Evolutionary conservation across 2,329 filamentous ascomycete species (phyloP).

Genomic region (Penicillium sp.): DNA sequence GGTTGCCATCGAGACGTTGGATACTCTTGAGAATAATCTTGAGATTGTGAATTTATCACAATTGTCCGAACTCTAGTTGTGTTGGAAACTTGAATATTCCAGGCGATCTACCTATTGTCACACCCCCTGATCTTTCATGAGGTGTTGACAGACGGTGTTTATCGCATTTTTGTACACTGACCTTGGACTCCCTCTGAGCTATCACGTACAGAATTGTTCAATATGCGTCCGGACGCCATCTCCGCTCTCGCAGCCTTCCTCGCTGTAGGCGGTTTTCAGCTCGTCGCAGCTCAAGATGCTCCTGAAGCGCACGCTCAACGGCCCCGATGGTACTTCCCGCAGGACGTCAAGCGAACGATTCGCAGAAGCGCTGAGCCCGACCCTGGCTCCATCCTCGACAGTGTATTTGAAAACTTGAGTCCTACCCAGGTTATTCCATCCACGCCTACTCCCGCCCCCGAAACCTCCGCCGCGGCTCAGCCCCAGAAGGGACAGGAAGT

Average conservation of each 20-base stretch:
- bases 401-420: slow-evolving; percentile 3
- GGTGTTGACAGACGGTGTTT: slow-evolving; percentile 21
- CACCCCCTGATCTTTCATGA: slow-evolving; percentile 5
- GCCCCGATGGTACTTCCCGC: slow-evolving; percentile 38
- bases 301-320: slow-evolving; percentile 29
- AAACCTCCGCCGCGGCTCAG: neutral
- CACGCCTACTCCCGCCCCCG: neutral
- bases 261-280: slow-evolving; percentile 35
- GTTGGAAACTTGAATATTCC: neutral
- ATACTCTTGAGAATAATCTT: slow-evolving; percentile 1
- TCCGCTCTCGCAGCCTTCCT: slow-evolving; percentile 35
- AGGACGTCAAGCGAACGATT: slow-evolving; percentile 32
- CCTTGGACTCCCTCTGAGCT: slow-evolving; percentile 7
- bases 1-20: slow-evolving; percentile 24
- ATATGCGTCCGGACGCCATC: slow-evolving; percentile 33
- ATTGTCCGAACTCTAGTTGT: neutral
- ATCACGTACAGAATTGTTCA: slow-evolving; percentile 15
- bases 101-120: neutral
- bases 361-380: slow-evolving; percentile 6
- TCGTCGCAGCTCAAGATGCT: slow-evolving; percentile 34
- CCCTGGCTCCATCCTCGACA: neutral
- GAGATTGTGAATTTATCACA: slow-evolving; percentile 2
- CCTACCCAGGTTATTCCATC: neutral
- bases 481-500: slow-evolving; percentile 16
- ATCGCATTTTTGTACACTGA: slow-evolving; percentile 20